phyloP scores from a whole-genome alignment of 768 basidiomycete genomes.

The Lyophyllum decastes region DNA sequence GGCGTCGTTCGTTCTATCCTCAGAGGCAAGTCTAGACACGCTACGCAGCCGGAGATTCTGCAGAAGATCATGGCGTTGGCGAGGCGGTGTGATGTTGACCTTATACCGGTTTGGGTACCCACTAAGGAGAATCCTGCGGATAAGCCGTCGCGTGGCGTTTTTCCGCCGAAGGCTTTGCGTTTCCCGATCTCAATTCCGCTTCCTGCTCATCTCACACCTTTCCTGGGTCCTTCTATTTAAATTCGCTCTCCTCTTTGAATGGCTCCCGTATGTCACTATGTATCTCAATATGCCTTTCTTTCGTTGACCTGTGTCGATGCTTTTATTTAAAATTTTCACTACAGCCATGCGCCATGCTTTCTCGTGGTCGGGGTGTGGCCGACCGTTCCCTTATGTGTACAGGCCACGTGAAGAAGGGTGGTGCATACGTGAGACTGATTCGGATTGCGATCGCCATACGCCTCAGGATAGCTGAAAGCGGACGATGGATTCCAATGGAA shows the following conservation, averaged over 20 bases:
- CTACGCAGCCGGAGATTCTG: constrained; percentile 29
- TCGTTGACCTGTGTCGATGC: not conserved
- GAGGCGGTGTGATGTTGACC: not conserved
- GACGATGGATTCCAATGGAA: too few relatives aligned
- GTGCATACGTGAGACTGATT: too few relatives aligned
- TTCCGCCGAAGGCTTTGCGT: constrained; percentile 8
- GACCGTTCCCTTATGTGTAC: too few relatives aligned
- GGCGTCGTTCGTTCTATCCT: constrained; percentile 37
- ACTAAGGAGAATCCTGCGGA: constrained; percentile 14
- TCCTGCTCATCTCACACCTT: constrained; percentile 8
- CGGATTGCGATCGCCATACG: too few relatives aligned
- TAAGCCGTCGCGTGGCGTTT: constrained; percentile 14
- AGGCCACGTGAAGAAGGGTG: too few relatives aligned
- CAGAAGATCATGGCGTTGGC: constrained; percentile 17
- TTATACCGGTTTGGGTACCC: constrained; percentile 7
- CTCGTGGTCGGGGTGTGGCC: too few relatives aligned
- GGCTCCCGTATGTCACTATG: not conserved
- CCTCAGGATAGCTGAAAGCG: too few relatives aligned
- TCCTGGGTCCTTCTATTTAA: not conserved
- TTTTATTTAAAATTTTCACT: too few relatives aligned
- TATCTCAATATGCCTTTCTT: not conserved
- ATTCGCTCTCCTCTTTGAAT: not conserved
- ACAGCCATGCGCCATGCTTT: too few relatives aligned
- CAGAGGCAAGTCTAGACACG: constrained; percentile 21
- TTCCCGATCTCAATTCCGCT: constrained; percentile 8